Evolutionary conservation across 495 filamentous ascomycete species (phyloP), one percentile per base, ranked within the genome.

Genomic region (Penicillium coffeae): DNA sequence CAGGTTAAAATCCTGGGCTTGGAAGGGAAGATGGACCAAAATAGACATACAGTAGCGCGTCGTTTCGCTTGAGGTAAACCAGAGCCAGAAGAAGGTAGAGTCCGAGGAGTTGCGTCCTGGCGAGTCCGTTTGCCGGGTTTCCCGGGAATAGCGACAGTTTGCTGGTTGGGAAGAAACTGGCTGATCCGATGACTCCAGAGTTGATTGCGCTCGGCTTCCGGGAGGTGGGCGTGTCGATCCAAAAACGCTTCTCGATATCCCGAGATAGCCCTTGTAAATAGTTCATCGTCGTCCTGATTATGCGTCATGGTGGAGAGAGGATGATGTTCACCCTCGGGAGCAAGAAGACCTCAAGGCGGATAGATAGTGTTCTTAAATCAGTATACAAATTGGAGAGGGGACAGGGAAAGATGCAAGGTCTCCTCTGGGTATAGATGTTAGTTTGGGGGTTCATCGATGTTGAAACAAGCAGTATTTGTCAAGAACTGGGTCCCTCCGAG

Each of bases 31-130:
- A 34, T 50, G 47, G 21, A 54, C 47, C 42, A 33, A 34, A 38
- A 46, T 40, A 47, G 53, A 63, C 72, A 60, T 75, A 75, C 72
- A 69, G 69, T 75, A 66, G 70, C 72, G 70, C 69, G 68, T 59
- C 72, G 71, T 65, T 75, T 75, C 47, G 69, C 65, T 55, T 58
- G 59, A 25, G 71, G 69, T 53, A 64, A 60, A 65, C 68, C 69
- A 69, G 62, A 59, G 50, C 56, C 60, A 58, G 48, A 55, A 45
- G 48, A 41, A 50, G 66, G 70, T 48, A 73, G 51, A 42, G 69
- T 75, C 60, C 70, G 66, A 19, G 70, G 72, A 43, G 62, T 71
- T 46, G 57, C 54, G 54, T 71, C 72, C 65, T 67, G 70, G 65
- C 70, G 70, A 53, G 58, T 61, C 51, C 72, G 65, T 70, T 75